Evolutionary conservation across 345 rosid genomes (phyloP).

Genomic region (Citrus cavaleriei): DNA sequence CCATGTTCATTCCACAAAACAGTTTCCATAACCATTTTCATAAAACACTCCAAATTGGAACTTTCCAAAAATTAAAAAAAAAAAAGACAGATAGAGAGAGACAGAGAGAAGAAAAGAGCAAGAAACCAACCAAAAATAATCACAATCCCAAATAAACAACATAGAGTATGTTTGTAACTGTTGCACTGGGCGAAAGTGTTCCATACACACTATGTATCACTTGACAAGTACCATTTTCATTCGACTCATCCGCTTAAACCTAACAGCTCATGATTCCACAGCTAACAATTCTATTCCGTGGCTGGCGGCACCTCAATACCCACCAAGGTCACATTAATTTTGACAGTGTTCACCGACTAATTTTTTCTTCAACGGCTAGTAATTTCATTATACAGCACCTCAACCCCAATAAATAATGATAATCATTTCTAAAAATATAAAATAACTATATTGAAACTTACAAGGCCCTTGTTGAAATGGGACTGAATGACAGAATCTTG

Average conservation of each 20-base stretch:
- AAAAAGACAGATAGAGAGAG: too few species aligned
- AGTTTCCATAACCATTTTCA: neutral
- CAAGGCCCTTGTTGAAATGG: slow-evolving; percentile 88
- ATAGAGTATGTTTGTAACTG: neutral
- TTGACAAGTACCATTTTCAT: neutral
- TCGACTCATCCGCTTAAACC: too few species aligned
- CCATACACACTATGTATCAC: neutral
- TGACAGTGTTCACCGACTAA: too few species aligned
- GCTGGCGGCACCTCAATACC: too few species aligned
- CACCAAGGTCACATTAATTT: too few species aligned
- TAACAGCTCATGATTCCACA: too few species aligned
- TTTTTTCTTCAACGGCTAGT: neutral
- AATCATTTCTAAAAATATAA: neutral
- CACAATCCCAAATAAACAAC: slow-evolving; percentile 2
- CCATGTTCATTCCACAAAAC: neutral
- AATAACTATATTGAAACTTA: slow-evolving; percentile 24
- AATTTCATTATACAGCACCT: too few species aligned
- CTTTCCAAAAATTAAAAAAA: neutral
- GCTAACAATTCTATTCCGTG: too few species aligned
- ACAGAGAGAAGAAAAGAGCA: neutral
- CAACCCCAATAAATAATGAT: neutral
- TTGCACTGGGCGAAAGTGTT: neutral
- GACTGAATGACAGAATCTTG: slow-evolving; percentile 52
- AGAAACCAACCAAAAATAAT: neutral
- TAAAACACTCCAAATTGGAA: neutral